Base-by-base conservation (phyloP, 2,329 filamentous ascomycete genomes). In the Zasmidium angulare region DNA sequence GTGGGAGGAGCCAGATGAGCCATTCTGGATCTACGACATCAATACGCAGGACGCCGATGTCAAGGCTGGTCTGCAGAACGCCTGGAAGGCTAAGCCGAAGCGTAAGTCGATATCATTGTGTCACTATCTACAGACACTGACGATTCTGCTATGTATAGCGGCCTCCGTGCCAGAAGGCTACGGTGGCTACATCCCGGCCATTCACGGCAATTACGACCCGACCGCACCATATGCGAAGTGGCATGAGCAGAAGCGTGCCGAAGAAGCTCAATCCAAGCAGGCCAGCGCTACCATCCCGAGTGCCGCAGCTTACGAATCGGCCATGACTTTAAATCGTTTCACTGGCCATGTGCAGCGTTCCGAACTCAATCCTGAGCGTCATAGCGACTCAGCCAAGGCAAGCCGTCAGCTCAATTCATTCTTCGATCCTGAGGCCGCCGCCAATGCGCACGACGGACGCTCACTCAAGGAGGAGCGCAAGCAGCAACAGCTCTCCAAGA, bases 181-280 rank as follows among this genome's bases (percentile, higher is more conserved):
- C 31, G 72, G 55, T 59, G 92, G 93, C 62, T 99, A 99, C 78
- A 96, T 98, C 72, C 95, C 95, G 1, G 90, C 91, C 22, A 93
- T 99, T 49, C 95, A 99, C 74, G 95, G 95, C 68, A 89, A 93
- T 78, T 99, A 97, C 79, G 95, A 99, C 70, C 92, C 93, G 2
- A 95, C 88, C 61, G 93, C 95, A n/a, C 90, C 92, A 79, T 99
- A 99, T 74, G 93, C 95, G 11, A 81, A 71, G 48, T 73, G 60
- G 36, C 72, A 74, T 56, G 58, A 71, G 31, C 54, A 64, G 59
- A 75, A 67, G 50, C 66, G 72, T 11, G 69, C 71, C 1, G 64
- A 76, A 46, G 75, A 75, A 6, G 73, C 74, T 11, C 31, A 57
- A 54, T 20, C 61, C 11, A 43, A 51, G 68, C 84, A 64, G 73